Base-by-base conservation (phyloP, 441 rosid species). In the Daphne laureola region DNA sequence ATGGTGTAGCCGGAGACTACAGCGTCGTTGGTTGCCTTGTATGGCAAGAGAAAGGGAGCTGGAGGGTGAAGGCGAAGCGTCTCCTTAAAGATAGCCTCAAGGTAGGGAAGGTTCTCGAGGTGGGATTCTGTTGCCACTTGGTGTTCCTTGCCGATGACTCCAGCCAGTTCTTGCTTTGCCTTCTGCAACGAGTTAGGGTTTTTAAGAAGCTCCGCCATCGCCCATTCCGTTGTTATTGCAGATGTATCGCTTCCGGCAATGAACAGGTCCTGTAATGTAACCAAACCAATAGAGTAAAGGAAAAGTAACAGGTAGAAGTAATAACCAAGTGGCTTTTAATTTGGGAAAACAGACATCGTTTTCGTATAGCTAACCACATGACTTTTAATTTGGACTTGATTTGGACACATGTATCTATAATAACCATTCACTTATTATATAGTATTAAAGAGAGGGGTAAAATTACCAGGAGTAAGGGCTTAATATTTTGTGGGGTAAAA, bases 201-300 rank as follows among this genome's bases (percentile, higher is more conserved):
- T 21, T 54, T 38, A 49, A 58, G 49, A 12, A 58, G 49, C 45
- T 58, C 62, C 8, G 62, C 17, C 62, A 58, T 58, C 17, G 55
- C 62, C 62, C 62, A 58, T 43, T 58, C 62, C 7, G 62, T 49
- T 2, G 62, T 58, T 42, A 46, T 42, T 58, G 62, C 54, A 15
- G 62, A 49, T 21, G 62, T 58, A 36, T 58, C 62, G 50, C 62
- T 58, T 49, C 62, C 62, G 6, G 62, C 54, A 23, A 58, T 42
- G 40, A 58, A 58, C 16, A 58, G 50, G 17, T 58, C 52, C 62
- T 58, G 48, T 12, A 13, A 12, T 21, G 2, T 21, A 21, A 21
- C 25, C 3, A 21, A 21, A 21, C 25, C 25, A n/a, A n/a, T n/a
- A n/a, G 11, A 31, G 38, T 7, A 8, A 31, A 27, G 11, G 0